Base-by-base conservation (phyloP, 192 early-diverging fungal species). In the Allomyces arbusculus region DNA sequence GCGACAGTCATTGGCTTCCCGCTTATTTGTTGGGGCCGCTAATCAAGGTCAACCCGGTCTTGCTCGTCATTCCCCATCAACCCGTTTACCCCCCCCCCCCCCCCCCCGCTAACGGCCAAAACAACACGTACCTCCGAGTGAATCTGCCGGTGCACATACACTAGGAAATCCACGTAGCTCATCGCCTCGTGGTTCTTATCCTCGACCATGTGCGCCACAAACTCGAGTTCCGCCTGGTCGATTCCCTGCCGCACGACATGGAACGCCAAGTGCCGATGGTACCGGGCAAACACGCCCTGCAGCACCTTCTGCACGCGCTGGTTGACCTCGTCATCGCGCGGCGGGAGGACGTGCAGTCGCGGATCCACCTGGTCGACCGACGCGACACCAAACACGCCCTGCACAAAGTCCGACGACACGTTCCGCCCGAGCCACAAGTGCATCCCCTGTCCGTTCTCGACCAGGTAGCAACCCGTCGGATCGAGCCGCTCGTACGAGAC, bases 151-250 rank as follows among this genome's bases (percentile, higher is more conserved):
- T 98, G 95, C 65, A 97, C 83, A 24, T 81, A 72, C 62, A 88
- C 89, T 24, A 98, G 72, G 67, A 86, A 95, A 69, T 98, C 95
- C 9, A 96, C 91, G 73, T 98, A 98, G 12, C 83, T 85, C 87
- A 91, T 85, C 64, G 82, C 82, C 62, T 89, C 91, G 62, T 85
- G 82, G 69, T 88, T 90, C 70, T 88, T 85, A 76, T 98, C 95
- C 75, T 98, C 95, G 16, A 86, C 73, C 67, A 98, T 72, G 66
- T 85, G 70, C 24, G 83, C 79, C 12, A 79, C 77, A 74, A 95
- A 91, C 65, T 89, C 86, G 11, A 83, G 72, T 70, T 98, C 95
- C 6, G 78, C 64, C 66, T 83, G 79, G 69, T 95, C 95, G 69
- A 89, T 69, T 40, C 86, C 84, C 68, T 95, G 91, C 45, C 95